Evolutionary conservation across 768 basidiomycete genomes (phyloP).

Genomic region (Auricularia heimuer): DNA sequence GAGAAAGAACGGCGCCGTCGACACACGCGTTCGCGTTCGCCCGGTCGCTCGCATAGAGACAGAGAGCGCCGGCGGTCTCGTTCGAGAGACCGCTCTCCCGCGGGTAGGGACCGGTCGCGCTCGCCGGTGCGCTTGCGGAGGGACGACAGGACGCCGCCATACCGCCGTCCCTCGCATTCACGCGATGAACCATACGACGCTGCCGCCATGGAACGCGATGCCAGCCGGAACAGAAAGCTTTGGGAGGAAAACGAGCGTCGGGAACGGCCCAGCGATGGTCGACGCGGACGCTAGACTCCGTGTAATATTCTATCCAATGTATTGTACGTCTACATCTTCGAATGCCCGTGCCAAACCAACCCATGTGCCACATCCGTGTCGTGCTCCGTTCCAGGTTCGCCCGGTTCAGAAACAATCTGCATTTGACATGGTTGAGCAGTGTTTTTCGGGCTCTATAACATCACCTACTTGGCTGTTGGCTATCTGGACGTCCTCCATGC

Average conservation of each 20-base stretch:
- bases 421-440: no score
- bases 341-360: not conserved
- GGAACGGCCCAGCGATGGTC: conserved; percentile 18
- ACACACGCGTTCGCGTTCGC: not conserved
- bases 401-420: conserved; percentile 63
- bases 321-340: not conserved
- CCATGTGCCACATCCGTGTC: conserved; percentile 32
- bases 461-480: conserved; percentile 47
- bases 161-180: not conserved
- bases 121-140: conserved; percentile 6
- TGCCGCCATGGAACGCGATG: conserved; percentile 24
- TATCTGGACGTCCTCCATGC: conserved; percentile 62
- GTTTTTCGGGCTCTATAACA: not conserved
- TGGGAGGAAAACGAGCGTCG: conserved; percentile 42
- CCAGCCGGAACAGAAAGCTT: conserved; percentile 38
- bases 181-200: conserved; percentile 20
- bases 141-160: conserved; percentile 10
- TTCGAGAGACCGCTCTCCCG: conserved; percentile 11
- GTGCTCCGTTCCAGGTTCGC: conserved; percentile 55
- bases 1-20: not conserved
- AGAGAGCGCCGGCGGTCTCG: conserved; percentile 18
- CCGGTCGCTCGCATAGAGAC: not conserved
- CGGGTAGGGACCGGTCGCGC: not conserved
- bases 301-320: not conserved
- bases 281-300: not conserved